These are phyloP conservation scores for Dactylellina leptospora DNA, from an alignment of 2,329 filamentous ascomycete species.

Conservation along the genomic window DNA sequence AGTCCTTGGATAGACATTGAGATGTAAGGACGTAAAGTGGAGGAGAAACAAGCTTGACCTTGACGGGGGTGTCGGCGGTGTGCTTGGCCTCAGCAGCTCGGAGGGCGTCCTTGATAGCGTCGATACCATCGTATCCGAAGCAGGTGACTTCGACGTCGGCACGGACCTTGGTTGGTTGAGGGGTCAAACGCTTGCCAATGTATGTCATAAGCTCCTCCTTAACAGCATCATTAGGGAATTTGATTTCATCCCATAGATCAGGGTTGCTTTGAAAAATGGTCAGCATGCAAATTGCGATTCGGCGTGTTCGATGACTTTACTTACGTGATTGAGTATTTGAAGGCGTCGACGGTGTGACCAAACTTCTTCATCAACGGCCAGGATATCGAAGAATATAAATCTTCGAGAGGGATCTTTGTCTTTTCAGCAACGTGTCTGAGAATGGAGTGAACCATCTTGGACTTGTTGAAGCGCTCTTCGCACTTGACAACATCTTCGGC, in stretches of 20 bases:
- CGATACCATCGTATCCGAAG: slow-evolving; percentile 96
- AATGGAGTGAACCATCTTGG: slow-evolving; percentile 98
- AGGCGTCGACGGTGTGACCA: slow-evolving; percentile 94
- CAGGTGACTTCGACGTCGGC: slow-evolving; percentile 97
- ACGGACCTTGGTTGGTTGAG: slow-evolving; percentile 98
- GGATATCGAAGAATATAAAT: slow-evolving; percentile 89
- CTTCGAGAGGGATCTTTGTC: slow-evolving; percentile 91
- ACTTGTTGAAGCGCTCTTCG: slow-evolving; percentile 99
- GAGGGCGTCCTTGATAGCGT: slow-evolving; percentile 93
- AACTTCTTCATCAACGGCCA: slow-evolving; percentile 99
- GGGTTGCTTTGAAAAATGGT: slow-evolving; percentile 72
- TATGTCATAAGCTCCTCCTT: slow-evolving; percentile 91
- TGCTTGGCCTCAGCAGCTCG: slow-evolving; percentile 91
- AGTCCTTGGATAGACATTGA: slow-evolving; percentile 90
- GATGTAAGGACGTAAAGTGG: slow-evolving; percentile 95
- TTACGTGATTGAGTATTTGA: slow-evolving; percentile 98
- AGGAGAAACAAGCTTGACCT: slow-evolving; percentile 97
- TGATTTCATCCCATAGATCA: slow-evolving; percentile 92
- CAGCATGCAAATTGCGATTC: neutral
- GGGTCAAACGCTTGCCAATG: slow-evolving; percentile 95
- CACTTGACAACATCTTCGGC: slow-evolving; percentile 98
- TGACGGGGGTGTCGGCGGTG: slow-evolving; percentile 91
- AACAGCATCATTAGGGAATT: slow-evolving; percentile 84
- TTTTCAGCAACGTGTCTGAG: slow-evolving; percentile 99
- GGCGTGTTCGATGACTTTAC: slow-evolving; percentile 58